Evolutionary conservation across 2,329 filamentous ascomycete genomes (phyloP).

Genomic region (Phoma sp.): DNA sequence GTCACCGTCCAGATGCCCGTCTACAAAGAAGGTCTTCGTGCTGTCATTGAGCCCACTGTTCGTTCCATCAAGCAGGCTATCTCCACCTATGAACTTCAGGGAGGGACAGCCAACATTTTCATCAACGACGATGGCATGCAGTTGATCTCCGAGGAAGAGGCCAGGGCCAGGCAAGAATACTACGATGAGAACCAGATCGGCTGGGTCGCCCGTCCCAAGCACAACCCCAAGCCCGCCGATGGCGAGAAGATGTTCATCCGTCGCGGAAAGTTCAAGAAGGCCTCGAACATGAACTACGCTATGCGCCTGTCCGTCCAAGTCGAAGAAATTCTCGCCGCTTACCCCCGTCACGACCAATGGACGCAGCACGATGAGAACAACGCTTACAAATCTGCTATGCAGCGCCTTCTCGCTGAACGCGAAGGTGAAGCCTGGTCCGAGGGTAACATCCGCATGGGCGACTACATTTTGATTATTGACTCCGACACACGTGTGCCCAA

Average conservation of each 20-base stretch:
- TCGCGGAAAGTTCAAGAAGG: slow-evolving; percentile 52
- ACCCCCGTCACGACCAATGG: slow-evolving; percentile 33
- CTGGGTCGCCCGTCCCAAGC: slow-evolving; percentile 57
- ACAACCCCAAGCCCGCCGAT: slow-evolving; percentile 37
- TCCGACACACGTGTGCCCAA: slow-evolving; percentile 56
- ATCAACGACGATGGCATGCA: slow-evolving; percentile 74
- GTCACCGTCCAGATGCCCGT: slow-evolving; percentile 82
- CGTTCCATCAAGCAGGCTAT: slow-evolving; percentile 75
- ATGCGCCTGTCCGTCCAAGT: slow-evolving; percentile 67
- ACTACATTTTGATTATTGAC: slow-evolving; percentile 75
- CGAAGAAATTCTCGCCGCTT: slow-evolving; percentile 61
- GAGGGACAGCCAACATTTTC: slow-evolving; percentile 72
- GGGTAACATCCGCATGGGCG: slow-evolving; percentile 83
- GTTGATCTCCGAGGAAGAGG: slow-evolving; percentile 58
- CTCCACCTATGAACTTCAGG: slow-evolving; percentile 59
- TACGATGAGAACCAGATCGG: slow-evolving; percentile 59
- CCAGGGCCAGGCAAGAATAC: slow-evolving; percentile 54
- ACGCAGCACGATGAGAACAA: slow-evolving; percentile 46
- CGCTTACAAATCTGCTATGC: slow-evolving; percentile 51
- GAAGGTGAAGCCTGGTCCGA: slow-evolving; percentile 76
- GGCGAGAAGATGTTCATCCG: slow-evolving; percentile 33
- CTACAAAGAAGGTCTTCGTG: slow-evolving; percentile 80
- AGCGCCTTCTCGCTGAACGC: slow-evolving; percentile 68
- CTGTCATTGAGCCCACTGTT: slow-evolving; percentile 78
- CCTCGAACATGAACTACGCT: slow-evolving; percentile 78